phyloP scores from a whole-genome alignment of 2,329 filamentous ascomycete species.

The Cladobotryum mycophilum region DNA sequence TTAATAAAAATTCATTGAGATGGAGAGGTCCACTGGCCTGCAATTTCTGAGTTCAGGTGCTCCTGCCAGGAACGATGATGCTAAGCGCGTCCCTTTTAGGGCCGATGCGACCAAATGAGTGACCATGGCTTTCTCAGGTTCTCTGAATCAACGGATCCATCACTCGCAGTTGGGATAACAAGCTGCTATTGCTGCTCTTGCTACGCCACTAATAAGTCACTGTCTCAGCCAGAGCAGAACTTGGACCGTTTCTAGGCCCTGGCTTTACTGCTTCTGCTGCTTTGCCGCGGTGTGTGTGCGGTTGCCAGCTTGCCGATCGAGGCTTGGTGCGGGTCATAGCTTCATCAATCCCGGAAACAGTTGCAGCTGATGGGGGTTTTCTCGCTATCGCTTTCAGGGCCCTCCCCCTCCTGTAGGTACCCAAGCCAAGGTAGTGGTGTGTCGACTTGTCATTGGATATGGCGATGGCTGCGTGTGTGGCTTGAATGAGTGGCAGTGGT shows the following conservation, averaged over 20 bases:
- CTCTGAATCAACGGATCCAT: too few relatives aligned
- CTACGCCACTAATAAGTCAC: slow-evolving; percentile 19
- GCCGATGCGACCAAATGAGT: not conserved
- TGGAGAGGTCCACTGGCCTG: too few relatives aligned
- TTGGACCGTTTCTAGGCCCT: not conserved
- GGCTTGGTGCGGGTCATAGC: slow-evolving; percentile 8
- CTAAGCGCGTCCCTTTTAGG: slow-evolving; percentile 4
- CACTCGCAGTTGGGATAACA: too few relatives aligned
- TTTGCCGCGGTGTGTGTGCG: not conserved
- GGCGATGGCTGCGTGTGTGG: slow-evolving; percentile 5
- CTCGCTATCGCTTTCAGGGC: not conserved
- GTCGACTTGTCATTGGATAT: slow-evolving; percentile 2
- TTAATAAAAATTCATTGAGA: not conserved
- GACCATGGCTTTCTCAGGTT: too few relatives aligned
- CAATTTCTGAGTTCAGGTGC: not conserved
- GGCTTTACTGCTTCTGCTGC: not conserved
- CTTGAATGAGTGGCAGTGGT: slow-evolving; percentile 7
- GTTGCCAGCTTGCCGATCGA: slow-evolving; percentile 11
- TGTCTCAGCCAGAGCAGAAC: slow-evolving; percentile 22
- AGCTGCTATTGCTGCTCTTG: not conserved
- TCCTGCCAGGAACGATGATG: slow-evolving; percentile 6
- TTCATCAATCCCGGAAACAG: slow-evolving; percentile 1
- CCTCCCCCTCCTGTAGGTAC: too few relatives aligned
- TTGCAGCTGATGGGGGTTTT: not conserved
- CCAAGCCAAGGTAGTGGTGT: not conserved